A percentile compares a stretch with the other conserved stretches of the same genome.
Conservation (phyloP, 306 rosid species). For the Medicago lupulina region DNA sequence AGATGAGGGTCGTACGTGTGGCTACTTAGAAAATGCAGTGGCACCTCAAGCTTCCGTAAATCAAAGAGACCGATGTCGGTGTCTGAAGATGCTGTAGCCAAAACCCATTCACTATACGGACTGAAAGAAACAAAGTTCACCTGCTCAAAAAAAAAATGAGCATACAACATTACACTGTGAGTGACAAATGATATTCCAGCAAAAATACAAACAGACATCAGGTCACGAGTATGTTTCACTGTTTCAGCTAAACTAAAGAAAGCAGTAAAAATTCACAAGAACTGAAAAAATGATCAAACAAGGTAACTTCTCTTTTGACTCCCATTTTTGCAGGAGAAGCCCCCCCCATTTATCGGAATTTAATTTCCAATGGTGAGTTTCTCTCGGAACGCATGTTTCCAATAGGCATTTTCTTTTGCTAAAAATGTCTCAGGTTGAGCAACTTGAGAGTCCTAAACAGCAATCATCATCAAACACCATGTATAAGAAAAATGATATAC, state of each 20-base stretch:
- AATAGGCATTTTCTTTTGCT: no score
- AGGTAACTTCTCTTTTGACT: no score
- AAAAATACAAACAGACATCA: neutral
- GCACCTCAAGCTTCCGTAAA: slow-evolving; percentile 68
- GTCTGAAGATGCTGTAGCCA: slow-evolving; percentile 98
- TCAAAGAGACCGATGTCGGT: slow-evolving; percentile 79
- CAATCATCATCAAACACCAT: no score
- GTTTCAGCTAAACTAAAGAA: neutral
- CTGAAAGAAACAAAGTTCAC: slow-evolving; percentile 89
- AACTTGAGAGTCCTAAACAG: no score
- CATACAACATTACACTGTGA: slow-evolving; percentile 13
- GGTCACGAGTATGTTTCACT: neutral
- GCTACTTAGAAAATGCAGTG: slow-evolving; percentile 76
- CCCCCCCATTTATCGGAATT: no score
- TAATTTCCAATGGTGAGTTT: no score
- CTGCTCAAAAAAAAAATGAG: slow-evolving; percentile 49
- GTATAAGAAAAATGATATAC: neutral
- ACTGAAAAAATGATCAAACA: slow-evolving; percentile 4
- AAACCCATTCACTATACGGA: slow-evolving; percentile 81
- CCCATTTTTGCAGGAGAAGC: no score
- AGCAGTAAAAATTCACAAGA: slow-evolving; percentile 15
- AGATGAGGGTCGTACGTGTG: slow-evolving; percentile 66
- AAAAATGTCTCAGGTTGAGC: no score
- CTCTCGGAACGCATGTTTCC: no score
- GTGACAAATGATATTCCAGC: slow-evolving; percentile 13